phyloP scores from a whole-genome alignment of 2,329 filamentous ascomycete genomes.

The Beauveria pseudobassiana region DNA sequence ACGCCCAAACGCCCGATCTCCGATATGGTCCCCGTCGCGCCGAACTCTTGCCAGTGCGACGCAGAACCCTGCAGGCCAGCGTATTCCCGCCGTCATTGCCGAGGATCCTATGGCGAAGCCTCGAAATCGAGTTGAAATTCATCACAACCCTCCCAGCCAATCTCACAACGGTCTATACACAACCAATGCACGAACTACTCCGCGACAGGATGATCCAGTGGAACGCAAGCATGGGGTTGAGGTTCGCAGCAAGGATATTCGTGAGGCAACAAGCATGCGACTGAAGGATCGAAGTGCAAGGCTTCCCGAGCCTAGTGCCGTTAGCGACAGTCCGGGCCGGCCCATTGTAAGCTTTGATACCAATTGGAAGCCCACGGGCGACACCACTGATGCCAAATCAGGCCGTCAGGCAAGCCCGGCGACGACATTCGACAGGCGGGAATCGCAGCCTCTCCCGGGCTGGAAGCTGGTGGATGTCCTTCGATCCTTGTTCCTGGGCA shows the following conservation, averaged over 20 bases:
- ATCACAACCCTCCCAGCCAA: constrained; percentile 76
- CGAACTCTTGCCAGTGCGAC: constrained; percentile 26
- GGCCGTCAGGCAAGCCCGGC: constrained; percentile 26
- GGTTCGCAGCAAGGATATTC: constrained; percentile 79
- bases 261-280: constrained; percentile 82
- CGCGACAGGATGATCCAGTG: constrained; percentile 32
- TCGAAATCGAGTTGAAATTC: constrained; percentile 60
- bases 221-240: constrained; percentile 72
- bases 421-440: constrained; percentile 22
- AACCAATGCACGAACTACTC: constrained; percentile 44
- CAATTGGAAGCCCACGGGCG: constrained; percentile 68
- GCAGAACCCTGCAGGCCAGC: constrained; percentile 19
- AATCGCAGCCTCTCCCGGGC: constrained; percentile 22
- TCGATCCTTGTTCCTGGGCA: constrained; percentile 47
- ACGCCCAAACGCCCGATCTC: constrained; percentile 15
- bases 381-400: constrained; percentile 59
- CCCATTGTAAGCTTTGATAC: constrained; percentile 96
- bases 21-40: constrained; percentile 26
- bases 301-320: constrained; percentile 79
- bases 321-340: constrained; percentile 82
- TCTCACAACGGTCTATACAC: constrained; percentile 77
- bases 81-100: background rate
- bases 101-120: constrained; percentile 32
- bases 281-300: constrained; percentile 80
- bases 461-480: constrained; percentile 38